phyloP scores from a whole-genome alignment of 169 alveolate species.

The Plasmodium relictum region DNA sequence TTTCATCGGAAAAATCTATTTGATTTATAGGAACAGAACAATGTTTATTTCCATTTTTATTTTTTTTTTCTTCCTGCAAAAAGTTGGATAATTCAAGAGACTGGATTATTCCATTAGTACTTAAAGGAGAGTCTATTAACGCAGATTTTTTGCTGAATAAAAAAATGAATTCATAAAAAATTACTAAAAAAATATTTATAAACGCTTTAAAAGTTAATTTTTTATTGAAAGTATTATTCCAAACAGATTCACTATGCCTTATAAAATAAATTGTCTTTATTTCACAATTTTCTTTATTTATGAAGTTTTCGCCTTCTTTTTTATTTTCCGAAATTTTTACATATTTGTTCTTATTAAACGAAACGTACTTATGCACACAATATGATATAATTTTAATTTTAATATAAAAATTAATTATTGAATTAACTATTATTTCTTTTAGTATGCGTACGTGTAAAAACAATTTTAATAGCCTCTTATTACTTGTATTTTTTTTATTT shows the following conservation, averaged over 20 bases:
- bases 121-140: conserved; percentile 53
- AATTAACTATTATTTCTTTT: not conserved
- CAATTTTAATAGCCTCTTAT: conserved; percentile 7
- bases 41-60: conserved; percentile 6
- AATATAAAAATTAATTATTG: conserved; percentile 13
- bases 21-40: conserved; percentile 9
- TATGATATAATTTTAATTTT: conserved; percentile 21
- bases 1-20: not conserved
- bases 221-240: conserved; percentile 54
- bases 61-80: conserved; percentile 27
- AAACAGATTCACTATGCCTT: conserved; percentile 66
- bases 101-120: conserved; percentile 52
- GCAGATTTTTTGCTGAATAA: conserved; percentile 45
- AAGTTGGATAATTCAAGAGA: conserved; percentile 57
- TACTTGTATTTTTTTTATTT: not conserved
- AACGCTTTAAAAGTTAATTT: conserved; percentile 1
- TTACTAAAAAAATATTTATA: conserved; percentile 12
- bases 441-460: conserved; percentile 46
- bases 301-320: not conserved
- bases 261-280: conserved; percentile 68
- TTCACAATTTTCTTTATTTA: conserved; percentile 12
- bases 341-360: not conserved
- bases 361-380: conserved; percentile 1
- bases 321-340: not conserved
- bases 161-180: conserved; percentile 28